Percentiles rank a stretch among this genome's conserved stretches.
These are phyloP conservation scores for Debaryomyces maramus DNA, from an alignment of 805 yeast genomes.

Conservation along the genomic window DNA sequence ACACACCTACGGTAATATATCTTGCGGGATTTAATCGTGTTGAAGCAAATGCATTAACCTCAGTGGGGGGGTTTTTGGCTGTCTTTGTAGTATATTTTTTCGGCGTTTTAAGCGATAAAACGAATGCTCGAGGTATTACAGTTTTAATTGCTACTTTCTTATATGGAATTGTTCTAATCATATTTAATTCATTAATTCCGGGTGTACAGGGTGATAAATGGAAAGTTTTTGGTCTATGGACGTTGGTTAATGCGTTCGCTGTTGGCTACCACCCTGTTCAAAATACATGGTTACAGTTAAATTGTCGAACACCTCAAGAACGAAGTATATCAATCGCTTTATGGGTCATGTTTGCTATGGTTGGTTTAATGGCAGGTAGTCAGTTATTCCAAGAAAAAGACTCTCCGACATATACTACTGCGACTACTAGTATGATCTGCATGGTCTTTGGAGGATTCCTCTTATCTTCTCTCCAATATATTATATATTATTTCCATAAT, in stretches of 20 bases:
- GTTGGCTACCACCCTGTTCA: slow-evolving; percentile 7
- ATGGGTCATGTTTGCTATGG: slow-evolving; percentile 8
- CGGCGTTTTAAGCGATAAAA: slow-evolving; percentile 5
- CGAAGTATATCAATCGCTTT: slow-evolving; percentile 4
- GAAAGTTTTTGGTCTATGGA: slow-evolving; percentile 6
- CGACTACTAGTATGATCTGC: slow-evolving; percentile 4
- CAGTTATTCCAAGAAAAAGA: slow-evolving; percentile 2
- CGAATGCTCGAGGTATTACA: slow-evolving; percentile 2
- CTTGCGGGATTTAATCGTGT: slow-evolving; percentile 5
- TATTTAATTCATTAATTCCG: slow-evolving; percentile 4
- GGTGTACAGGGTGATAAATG: slow-evolving; percentile 1
- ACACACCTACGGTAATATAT: slow-evolving; percentile 3
- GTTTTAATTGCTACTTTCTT: slow-evolving; percentile 3
- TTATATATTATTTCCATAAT: slow-evolving; percentile 2
- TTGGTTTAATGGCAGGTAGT: slow-evolving; percentile 6
- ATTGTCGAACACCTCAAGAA: slow-evolving; percentile 7
- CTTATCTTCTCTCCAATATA: neutral
- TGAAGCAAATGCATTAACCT: slow-evolving; percentile 5
- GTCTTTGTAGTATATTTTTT: slow-evolving; percentile 3
- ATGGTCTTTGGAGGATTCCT: slow-evolving; percentile 4
- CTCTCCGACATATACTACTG: slow-evolving; percentile 1
- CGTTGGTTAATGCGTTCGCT: slow-evolving; percentile 3
- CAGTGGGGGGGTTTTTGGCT: slow-evolving; percentile 4
- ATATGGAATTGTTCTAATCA: slow-evolving; percentile 2
- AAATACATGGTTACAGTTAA: slow-evolving; percentile 4